Conservation (phyloP, 768 basidiomycete species). For the Gloeopeniophorella convolvens region DNA sequence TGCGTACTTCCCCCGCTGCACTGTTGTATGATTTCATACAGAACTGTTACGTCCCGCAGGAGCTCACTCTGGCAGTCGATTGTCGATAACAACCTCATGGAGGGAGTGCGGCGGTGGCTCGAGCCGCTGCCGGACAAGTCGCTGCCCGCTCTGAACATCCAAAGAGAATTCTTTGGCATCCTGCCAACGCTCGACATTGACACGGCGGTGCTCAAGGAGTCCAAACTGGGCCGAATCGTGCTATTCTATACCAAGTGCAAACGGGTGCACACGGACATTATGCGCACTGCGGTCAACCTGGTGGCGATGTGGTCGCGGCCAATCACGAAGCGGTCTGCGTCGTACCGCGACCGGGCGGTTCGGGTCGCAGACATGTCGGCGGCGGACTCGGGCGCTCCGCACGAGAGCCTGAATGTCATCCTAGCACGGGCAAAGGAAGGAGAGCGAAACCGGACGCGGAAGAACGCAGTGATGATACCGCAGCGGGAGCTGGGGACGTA, state of each 20-base stretch:
- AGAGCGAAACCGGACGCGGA: constrained; percentile 63
- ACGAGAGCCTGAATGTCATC: constrained; percentile 61
- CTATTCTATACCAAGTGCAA: constrained; percentile 96
- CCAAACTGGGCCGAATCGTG: constrained; percentile 80
- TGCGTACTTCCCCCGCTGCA: constrained; percentile 34
- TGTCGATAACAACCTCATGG: constrained; percentile 89
- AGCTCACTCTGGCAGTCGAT: constrained; percentile 85
- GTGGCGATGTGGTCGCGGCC: constrained; percentile 85
- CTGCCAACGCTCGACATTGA: constrained; percentile 92
- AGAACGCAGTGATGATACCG: constrained; percentile 81
- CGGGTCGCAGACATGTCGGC: constrained; percentile 44
- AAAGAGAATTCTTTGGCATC: constrained; percentile 81
- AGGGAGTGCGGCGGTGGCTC: constrained; percentile 85
- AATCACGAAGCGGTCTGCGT: constrained; percentile 84
- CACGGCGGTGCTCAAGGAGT: constrained; percentile 82
- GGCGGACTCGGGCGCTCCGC: constrained; percentile 31
- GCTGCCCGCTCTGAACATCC: constrained; percentile 92
- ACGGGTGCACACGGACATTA: constrained; percentile 75
- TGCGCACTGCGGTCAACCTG: constrained; percentile 77
- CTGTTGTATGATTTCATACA: no score
- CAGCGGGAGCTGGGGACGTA: constrained; percentile 70
- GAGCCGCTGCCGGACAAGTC: constrained; percentile 92
- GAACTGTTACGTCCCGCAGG: constrained; percentile 41
- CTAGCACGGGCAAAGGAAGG: constrained; percentile 58
- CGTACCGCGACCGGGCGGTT: constrained; percentile 68